Base-by-base conservation (phyloP, 2,329 filamentous ascomycete species). In the Aspergillus sp. region DNA sequence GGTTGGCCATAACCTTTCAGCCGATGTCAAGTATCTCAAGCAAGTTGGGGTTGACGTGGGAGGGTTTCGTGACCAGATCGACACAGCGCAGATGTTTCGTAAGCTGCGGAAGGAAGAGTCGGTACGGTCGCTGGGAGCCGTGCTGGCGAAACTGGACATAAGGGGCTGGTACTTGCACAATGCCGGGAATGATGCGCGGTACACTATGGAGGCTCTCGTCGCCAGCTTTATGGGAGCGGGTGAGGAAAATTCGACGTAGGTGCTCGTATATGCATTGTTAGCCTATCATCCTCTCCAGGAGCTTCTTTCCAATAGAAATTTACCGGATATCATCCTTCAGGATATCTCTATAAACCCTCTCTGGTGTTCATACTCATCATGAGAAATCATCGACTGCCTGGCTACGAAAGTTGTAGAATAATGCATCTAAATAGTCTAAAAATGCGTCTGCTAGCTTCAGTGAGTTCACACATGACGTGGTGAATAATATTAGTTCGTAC, bases 131-230 rank as follows among this genome's bases (percentile, higher is more conserved):
- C 82, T 98, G 2, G 78, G 78, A 0, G 78, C 68, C 5, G 81
- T 96, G 13, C 83, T 96, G 23, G 69, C 75, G 5, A 82, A 88
- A 5, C 79, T 96, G 27, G 84, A 83, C 2, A 84, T 96, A 8
- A 68, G 77, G 0, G 84, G 81, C 44, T 84, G 80, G 74, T 82
- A 90, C 66, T 80, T 94, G n/a, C 92, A 96, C 75, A 96, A 96
- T 70, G 92, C 88, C 0, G 85, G 92, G 1, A 96, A 96, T 65
- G 92, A 96, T 71, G 92, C 92, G 0, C 84, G 87, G 1, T 95
- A 90, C 72, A 94, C 91, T 0, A 76, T 96, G 63, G 87, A 88
- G 62, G 89, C 87, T 7, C 84, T 95, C 81, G 73, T 96, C 6
- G 85, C 79, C 5, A 83, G 21, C 17, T 19, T 55, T n/a, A 11